Evolutionary conservation across 257 asterid genomes (phyloP), one percentile per base, ranked within the genome.

Genomic region (Jasminum sambac): DNA sequence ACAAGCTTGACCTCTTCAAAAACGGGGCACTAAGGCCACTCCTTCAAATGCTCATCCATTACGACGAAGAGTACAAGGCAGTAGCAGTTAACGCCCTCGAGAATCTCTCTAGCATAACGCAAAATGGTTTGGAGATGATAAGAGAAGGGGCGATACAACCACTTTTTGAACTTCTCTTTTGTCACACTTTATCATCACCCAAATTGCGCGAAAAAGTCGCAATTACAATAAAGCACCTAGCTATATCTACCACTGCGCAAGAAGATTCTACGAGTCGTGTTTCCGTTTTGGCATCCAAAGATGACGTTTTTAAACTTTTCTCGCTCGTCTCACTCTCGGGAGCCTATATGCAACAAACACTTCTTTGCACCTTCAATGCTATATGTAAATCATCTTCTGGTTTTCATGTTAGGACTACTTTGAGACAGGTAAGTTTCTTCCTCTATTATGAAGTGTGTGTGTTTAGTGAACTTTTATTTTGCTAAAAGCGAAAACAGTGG

Each of bases 11-110:
- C 23, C 83, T 84, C 19, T 68, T 73, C 39, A 70, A 72, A 63
- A 78, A 77, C 2, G 86, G 88, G 43, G 84, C 78, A 25, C 42
- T 84, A 34, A 66, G 64, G 46, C 81, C 88, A 38, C 88, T 84
- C 68, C 88, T 81, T 74, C 71, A 74, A 67, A 66, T 84, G 81
- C 80, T 84, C 11, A 14, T 44, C 6, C 74, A 79, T 42, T 11
- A 66, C 16, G 75, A 79, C 62, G 42, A 43, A 38, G 80, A 71
- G 62, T 74, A 65, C 5, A 84, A 84, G 60, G 57, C 40, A 30
- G 71, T 44, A 23, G 88, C 83, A 1, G 79, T 79, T 58, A 77
- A 76, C 63, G 86, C 88, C 63, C 68, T 84, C 9, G 69, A 76
- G 44, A 81, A 70, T 43, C 84, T 84, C 70, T 76, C 84, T 8